Percentiles rank a stretch among this genome's conserved stretches.
phyloP scores from a whole-genome alignment of 1,284 basidiomycete species.

The Porogramme epimiltina region DNA sequence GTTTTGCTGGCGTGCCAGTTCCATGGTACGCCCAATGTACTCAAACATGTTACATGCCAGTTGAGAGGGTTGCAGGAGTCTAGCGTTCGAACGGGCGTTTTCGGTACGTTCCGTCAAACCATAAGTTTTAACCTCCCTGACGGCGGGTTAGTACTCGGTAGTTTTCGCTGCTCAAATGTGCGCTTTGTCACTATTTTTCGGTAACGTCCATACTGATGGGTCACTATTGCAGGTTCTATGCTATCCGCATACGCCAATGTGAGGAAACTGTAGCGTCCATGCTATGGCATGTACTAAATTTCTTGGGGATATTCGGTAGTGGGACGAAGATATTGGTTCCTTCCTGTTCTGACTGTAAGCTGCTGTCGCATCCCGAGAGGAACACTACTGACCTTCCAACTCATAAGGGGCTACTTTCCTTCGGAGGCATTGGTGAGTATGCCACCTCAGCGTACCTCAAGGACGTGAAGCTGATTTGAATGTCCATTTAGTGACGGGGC shows the following conservation, averaged over 20 bases:
- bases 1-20: constrained; percentile 8
- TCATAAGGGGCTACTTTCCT: constrained; percentile 10
- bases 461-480: neutral
- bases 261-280: neutral
- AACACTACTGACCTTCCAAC: neutral
- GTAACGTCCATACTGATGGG: neutral
- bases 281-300: too few species aligned
- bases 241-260: constrained; percentile 17
- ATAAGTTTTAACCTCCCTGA: neutral
- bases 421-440: constrained; percentile 11
- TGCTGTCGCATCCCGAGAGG: too few species aligned
- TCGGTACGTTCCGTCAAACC: constrained; percentile 3
- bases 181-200: neutral
- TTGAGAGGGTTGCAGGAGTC: constrained; percentile 4
- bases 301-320: constrained; percentile 1
- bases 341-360: constrained; percentile 9
- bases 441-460: neutral
- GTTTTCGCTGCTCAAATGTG: constrained; percentile 18
- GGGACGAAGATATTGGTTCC: constrained; percentile 12
- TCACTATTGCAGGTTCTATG: constrained; percentile 14
- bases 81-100: constrained; percentile 15
- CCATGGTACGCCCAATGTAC: constrained; percentile 10
- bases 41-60: neutral
- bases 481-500: neutral
- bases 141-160: constrained; percentile 8